A percentile compares a stretch with the other conserved stretches of the same genome.
Evolutionary conservation across 495 filamentous ascomycete genomes (phyloP).

Genomic region (Aspergillus avenaceus): DNA sequence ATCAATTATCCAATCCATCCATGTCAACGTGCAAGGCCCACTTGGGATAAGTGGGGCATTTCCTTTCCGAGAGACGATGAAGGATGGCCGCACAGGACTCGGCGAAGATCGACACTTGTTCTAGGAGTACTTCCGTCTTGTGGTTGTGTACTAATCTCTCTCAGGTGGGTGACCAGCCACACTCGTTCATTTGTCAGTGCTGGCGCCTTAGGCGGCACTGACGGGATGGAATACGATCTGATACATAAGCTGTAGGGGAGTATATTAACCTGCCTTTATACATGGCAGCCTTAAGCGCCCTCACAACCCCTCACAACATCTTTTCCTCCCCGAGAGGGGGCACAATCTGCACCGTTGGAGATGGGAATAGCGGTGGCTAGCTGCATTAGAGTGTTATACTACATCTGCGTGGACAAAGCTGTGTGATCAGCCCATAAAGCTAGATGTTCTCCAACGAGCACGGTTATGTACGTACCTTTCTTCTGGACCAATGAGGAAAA

Average conservation of each 20-base stretch:
- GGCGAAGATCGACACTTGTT: background rate
- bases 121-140: background rate
- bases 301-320: background rate
- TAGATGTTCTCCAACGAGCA: background rate
- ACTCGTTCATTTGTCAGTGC: background rate
- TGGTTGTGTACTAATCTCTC: constrained; percentile 1
- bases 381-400: constrained; percentile 1
- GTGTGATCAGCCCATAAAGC: constrained; percentile 3
- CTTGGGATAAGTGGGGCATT: background rate
- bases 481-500: background rate
- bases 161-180: too few relatives aligned
- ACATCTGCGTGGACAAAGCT: background rate
- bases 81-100: background rate
- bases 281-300: background rate
- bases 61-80: background rate
- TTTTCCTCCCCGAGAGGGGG: background rate
- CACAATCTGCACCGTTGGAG: background rate
- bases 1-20: background rate
- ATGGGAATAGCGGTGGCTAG: background rate
- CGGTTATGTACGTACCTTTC: background rate
- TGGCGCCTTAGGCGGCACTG: background rate
- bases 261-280: too few relatives aligned
- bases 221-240: background rate
- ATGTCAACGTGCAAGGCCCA: constrained; percentile 6
- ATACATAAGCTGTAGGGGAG: background rate